phyloP scores from a whole-genome alignment of 2,329 filamentous ascomycete genomes.

The Hymenoscyphus salicellus region DNA sequence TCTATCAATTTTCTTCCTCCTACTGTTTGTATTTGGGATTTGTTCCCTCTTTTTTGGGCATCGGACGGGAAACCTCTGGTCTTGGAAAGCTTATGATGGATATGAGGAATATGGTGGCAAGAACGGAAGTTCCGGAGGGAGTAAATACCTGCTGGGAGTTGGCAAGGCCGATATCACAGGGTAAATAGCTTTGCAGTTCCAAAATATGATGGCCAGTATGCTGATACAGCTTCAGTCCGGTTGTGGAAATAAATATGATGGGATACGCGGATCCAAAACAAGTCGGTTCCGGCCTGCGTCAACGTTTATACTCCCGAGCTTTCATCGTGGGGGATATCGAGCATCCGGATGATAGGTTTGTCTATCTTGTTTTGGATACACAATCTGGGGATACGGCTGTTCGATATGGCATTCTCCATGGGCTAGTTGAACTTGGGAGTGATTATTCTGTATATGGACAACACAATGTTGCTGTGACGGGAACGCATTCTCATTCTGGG shows the following conservation, averaged over 20 bases:
- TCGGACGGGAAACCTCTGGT: slow-evolving; percentile 6
- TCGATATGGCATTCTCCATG: slow-evolving; percentile 79
- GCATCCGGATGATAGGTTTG: slow-evolving; percentile 67
- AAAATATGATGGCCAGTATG: background rate
- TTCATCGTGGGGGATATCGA: slow-evolving; percentile 77
- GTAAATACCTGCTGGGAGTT: slow-evolving; percentile 60
- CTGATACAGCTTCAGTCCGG: slow-evolving; percentile 53
- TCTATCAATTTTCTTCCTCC: slow-evolving; percentile 5
- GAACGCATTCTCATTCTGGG: slow-evolving; percentile 77
- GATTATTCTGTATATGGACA: slow-evolving; percentile 73
- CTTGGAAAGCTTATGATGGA: slow-evolving; percentile 4
- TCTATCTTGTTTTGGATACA: slow-evolving; percentile 85
- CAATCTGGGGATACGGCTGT: slow-evolving; percentile 87
- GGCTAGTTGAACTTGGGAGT: slow-evolving; percentile 63
- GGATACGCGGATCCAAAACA: slow-evolving; percentile 88
- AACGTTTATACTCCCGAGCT: slow-evolving; percentile 82
- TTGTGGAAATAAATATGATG: slow-evolving; percentile 87
- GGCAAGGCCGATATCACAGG: slow-evolving; percentile 73
- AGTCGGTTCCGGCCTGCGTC: slow-evolving; percentile 76
- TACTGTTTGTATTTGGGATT: slow-evolving; percentile 13
- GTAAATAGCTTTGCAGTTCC: slow-evolving; percentile 38
- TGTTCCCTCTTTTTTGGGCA: slow-evolving; percentile 4
- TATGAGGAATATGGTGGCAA: slow-evolving; percentile 8
- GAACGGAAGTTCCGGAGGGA: slow-evolving; percentile 19
- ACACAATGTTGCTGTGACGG: slow-evolving; percentile 83